Percentiles rank a stretch among this genome's conserved stretches.
These are phyloP conservation scores for Aspergillus sclerotiicarbonarius DNA, from an alignment of 495 filamentous ascomycete genomes.

Conservation along the genomic window DNA sequence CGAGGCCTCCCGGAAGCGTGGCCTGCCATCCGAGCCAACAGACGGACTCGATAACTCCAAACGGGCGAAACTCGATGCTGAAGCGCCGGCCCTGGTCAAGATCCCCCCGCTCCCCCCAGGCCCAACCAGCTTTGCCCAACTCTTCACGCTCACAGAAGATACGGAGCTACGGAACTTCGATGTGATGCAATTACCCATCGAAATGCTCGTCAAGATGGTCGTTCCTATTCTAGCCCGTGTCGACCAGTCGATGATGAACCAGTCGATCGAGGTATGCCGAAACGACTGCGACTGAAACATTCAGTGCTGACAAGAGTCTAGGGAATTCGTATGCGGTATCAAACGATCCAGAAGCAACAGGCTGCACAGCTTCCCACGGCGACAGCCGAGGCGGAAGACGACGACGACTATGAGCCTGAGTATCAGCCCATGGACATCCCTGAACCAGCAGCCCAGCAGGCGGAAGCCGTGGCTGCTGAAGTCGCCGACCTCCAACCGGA, in stretches of 20 bases:
- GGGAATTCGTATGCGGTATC: constrained; percentile 48
- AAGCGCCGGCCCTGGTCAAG: constrained; percentile 48
- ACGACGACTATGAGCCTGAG: constrained; percentile 87
- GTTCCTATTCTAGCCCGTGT: constrained; percentile 65
- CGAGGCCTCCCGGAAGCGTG: constrained; percentile 69
- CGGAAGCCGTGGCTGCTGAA: constrained; percentile 62
- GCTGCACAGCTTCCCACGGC: constrained; percentile 25
- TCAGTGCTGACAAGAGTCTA: constrained; percentile 27
- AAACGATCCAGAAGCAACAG: constrained; percentile 22
- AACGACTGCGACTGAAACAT: too few relatives aligned
- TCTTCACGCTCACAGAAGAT: constrained; percentile 83
- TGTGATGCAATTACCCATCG: constrained; percentile 69
- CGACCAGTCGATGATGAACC: constrained; percentile 60
- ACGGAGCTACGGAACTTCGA: constrained; percentile 72
- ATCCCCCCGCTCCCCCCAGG: constrained; percentile 69
- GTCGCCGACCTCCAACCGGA: constrained; percentile 49
- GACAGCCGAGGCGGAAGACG: constrained; percentile 62
- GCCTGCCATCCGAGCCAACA: constrained; percentile 59
- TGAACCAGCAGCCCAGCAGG: constrained; percentile 69
- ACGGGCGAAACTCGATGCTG: constrained; percentile 63
- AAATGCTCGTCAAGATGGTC: constrained; percentile 73
- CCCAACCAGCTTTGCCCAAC: constrained; percentile 69
- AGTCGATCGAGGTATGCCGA: constrained; percentile 59
- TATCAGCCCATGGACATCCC: constrained; percentile 70
- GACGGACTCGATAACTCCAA: constrained; percentile 70